Evolutionary conservation across 441 rosid species (phyloP).

Genomic region (Eugenia klotzschiana): DNA sequence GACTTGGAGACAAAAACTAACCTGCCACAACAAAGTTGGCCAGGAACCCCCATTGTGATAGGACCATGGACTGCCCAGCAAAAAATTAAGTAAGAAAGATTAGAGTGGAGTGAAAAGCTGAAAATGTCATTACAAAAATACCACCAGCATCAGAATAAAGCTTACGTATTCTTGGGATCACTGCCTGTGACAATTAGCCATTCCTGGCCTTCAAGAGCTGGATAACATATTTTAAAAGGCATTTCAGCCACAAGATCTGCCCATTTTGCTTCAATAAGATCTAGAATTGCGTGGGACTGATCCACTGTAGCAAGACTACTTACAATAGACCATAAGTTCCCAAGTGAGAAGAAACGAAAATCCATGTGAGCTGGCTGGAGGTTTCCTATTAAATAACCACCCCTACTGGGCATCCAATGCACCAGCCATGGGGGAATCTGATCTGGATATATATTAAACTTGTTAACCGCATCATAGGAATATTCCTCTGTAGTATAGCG

Average conservation of each 20-base stretch:
- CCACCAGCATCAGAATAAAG: background rate
- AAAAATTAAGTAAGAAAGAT: background rate
- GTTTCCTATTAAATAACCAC: slow-evolving; percentile 5
- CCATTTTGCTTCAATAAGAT: slow-evolving; percentile 7
- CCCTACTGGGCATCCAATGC: background rate
- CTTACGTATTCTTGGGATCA: slow-evolving; percentile 7
- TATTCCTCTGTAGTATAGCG: slow-evolving; percentile 5
- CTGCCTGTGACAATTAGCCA: slow-evolving; percentile 7
- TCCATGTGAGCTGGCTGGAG: slow-evolving; percentile 9
- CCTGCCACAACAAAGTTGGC: slow-evolving; percentile 11
- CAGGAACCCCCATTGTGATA: slow-evolving; percentile 8
- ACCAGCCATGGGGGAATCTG: slow-evolving; percentile 7
- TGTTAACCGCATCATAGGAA: slow-evolving; percentile 7
- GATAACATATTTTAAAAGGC: slow-evolving; percentile 5
- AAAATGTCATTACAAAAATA: background rate
- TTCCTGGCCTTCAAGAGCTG: slow-evolving; percentile 5
- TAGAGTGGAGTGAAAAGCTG: background rate
- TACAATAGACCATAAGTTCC: slow-evolving; percentile 3
- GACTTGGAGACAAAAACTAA: background rate
- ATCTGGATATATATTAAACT: slow-evolving; percentile 7
- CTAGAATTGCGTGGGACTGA: slow-evolving; percentile 3
- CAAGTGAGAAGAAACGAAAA: slow-evolving; percentile 8
- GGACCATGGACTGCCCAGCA: slow-evolving; percentile 5
- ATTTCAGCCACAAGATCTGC: slow-evolving; percentile 5
- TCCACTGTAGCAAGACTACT: slow-evolving; percentile 3